These are phyloP conservation scores for Endogone sp. DNA, from an alignment of 192 early-diverging fungal genomes.

Conservation along the genomic window DNA sequence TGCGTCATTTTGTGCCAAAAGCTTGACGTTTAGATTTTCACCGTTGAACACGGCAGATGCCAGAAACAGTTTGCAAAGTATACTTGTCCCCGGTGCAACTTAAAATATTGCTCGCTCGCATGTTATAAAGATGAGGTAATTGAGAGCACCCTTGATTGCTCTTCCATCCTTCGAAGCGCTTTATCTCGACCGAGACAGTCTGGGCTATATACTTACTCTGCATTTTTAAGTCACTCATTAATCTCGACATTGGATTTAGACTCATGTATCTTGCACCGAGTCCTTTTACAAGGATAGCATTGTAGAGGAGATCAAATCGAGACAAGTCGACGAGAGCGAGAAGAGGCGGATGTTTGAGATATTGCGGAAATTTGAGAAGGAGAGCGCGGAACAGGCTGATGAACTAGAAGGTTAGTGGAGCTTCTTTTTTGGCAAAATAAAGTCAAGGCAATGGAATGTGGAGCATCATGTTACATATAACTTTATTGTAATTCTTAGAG, in stretches of 20 bases:
- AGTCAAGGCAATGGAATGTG: too few relatives aligned
- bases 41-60: too few relatives aligned
- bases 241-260: slow-evolving; percentile 7
- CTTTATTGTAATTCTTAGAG: background rate
- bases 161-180: too few relatives aligned
- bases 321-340: slow-evolving; percentile 30
- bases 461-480: background rate
- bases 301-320: slow-evolving; percentile 44
- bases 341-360: slow-evolving; percentile 49
- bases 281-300: slow-evolving; percentile 58
- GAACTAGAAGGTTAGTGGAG: slow-evolving; percentile 15
- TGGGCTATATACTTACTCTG: too few relatives aligned
- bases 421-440: too few relatives aligned
- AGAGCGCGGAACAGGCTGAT: slow-evolving; percentile 27
- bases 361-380: slow-evolving; percentile 41
- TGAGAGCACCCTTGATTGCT: background rate
- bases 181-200: too few relatives aligned
- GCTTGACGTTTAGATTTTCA: background rate
- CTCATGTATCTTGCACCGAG: slow-evolving; percentile 36
- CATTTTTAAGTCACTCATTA: too few relatives aligned
- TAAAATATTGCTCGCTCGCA: slow-evolving; percentile 57
- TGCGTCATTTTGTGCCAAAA: background rate
- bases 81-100: slow-evolving; percentile 64
- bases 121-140: slow-evolving; percentile 59
- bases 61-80: slow-evolving; percentile 51